phyloP scores from a whole-genome alignment of 1,139 yeast genomes.

The Sugiyamaella pinicola region DNA sequence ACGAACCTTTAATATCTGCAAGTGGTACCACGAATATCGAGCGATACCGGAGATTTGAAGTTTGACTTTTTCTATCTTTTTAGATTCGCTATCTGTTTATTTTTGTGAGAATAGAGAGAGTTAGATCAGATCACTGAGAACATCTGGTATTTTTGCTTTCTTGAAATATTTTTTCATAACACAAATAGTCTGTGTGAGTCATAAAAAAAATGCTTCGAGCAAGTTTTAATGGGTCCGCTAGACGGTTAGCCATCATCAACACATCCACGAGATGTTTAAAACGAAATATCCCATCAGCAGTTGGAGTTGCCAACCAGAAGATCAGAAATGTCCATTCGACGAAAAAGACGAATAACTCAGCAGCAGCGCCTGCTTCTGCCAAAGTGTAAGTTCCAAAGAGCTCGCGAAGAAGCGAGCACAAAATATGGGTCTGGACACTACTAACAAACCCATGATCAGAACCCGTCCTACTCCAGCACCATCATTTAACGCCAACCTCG shows the following conservation, averaged over 20 bases:
- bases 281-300: constrained; percentile 4
- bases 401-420: background rate
- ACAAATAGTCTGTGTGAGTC: too few relatives aligned
- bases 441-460: background rate
- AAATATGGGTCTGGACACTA: background rate
- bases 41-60: constrained; percentile 1
- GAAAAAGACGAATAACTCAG: constrained; percentile 4
- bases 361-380: background rate
- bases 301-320: background rate
- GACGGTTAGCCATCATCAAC: background rate
- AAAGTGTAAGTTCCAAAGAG: constrained; percentile 11
- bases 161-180: too few relatives aligned
- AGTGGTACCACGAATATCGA: constrained; percentile 2
- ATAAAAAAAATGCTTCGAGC: constrained; percentile 13
- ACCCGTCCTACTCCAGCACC: constrained; percentile 56
- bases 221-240: constrained; percentile 2
- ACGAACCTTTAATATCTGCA: background rate
- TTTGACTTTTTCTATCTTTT: background rate
- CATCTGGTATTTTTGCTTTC: too few relatives aligned
- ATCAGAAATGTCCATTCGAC: constrained; percentile 9
- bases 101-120: background rate
- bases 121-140: background rate
- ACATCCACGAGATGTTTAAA: constrained; percentile 7
- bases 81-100: background rate
- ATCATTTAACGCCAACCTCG: constrained; percentile 44